Conservation (phyloP, 768 basidiomycete genomes). For the Cystofilobasidium macerans region DNA sequence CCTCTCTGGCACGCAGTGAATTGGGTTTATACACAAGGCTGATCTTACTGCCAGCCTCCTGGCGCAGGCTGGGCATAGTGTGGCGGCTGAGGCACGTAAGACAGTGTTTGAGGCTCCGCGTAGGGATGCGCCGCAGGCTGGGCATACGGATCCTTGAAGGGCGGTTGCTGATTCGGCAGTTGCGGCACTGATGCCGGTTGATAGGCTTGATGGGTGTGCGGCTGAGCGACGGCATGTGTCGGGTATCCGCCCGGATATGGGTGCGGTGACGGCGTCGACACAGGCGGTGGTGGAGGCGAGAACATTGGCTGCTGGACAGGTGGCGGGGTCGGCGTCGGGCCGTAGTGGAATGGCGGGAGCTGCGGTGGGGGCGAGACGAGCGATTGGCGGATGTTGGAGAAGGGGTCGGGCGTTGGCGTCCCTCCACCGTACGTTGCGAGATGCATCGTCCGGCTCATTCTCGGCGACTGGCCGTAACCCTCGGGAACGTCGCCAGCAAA, state of each 20-base stretch:
- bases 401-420: background rate
- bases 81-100: background rate
- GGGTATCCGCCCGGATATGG: conserved; percentile 9
- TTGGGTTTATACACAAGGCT: no score
- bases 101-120: conserved; percentile 5
- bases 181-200: background rate
- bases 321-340: background rate
- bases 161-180: background rate
- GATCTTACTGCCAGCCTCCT: background rate
- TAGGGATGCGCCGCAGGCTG: background rate
- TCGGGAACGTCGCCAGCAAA: conserved; percentile 77
- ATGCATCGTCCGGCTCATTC: conserved; percentile 82
- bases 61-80: background rate
- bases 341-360: background rate
- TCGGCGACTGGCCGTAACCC: conserved; percentile 49
- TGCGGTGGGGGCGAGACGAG: background rate
- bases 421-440: conserved; percentile 35
- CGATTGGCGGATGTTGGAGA: background rate
- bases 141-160: background rate
- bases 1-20: no score
- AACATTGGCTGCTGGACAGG: background rate
- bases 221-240: background rate
- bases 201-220: background rate
- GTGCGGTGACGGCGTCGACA: background rate
- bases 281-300: background rate